Conservation (phyloP, 2,329 filamentous ascomycete genomes). For the Ceratocystis lukuohia region DNA sequence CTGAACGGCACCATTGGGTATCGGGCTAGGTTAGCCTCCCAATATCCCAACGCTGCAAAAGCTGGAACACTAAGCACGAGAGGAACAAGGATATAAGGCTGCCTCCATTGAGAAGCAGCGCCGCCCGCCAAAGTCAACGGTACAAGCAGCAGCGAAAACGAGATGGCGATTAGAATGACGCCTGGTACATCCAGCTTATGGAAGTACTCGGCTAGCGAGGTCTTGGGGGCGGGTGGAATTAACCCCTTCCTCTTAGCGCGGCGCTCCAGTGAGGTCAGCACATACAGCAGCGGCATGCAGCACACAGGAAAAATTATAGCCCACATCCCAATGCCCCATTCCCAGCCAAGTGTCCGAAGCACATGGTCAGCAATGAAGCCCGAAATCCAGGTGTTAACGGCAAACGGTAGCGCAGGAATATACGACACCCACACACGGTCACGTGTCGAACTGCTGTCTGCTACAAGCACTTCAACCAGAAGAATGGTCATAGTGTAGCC, state of each 20-base stretch:
- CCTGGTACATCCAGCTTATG: slow-evolving; percentile 35
- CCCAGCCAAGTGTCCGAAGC: slow-evolving; percentile 38
- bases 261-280: slow-evolving; percentile 36
- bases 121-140: slow-evolving; percentile 35
- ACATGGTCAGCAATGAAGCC: slow-evolving; percentile 41
- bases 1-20: slow-evolving; percentile 46
- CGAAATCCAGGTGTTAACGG: slow-evolving; percentile 52
- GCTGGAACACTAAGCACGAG: slow-evolving; percentile 34
- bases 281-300: slow-evolving; percentile 41
- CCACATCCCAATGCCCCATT: slow-evolving; percentile 54
- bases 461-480: slow-evolving; percentile 50
- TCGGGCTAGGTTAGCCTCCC: slow-evolving; percentile 33
- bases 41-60: slow-evolving; percentile 38
- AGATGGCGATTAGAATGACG: slow-evolving; percentile 33
- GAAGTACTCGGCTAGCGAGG: slow-evolving; percentile 26
- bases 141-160: slow-evolving; percentile 34
- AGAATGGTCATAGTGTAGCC: slow-evolving; percentile 50
- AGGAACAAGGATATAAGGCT: slow-evolving; percentile 31
- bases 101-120: slow-evolving; percentile 27
- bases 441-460: slow-evolving; percentile 49
- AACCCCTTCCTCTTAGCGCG: slow-evolving; percentile 39
- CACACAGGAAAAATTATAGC: slow-evolving; percentile 47
- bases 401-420: slow-evolving; percentile 44
- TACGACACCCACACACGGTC: slow-evolving; percentile 52
- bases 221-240: slow-evolving; percentile 26